Evolutionary conservation across 177 flowering plant genomes (phyloP), one percentile per base, ranked within the genome.

Genomic region (Vitis hybrid): DNA sequence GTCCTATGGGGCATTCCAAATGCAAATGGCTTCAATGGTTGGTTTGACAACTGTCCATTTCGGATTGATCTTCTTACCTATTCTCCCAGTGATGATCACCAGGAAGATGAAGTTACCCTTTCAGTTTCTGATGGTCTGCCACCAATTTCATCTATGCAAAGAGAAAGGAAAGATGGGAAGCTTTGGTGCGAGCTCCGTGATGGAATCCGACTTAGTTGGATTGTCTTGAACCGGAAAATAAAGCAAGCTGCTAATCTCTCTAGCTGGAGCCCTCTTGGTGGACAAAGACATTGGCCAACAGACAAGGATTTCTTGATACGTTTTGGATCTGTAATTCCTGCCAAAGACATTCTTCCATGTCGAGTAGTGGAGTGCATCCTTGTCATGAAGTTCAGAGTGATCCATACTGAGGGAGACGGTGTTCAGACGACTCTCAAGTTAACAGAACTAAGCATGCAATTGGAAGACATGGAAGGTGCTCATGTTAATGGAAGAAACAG

Each of bases 251-350:
- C 89, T 20, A 93, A 93, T 75, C 84, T 93, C 22, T 88, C 96
- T 53, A 91, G 98, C 75, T 91, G 94, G 96, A 79, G 84, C 74
- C 89, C 97, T 31, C 86, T 91, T 61, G 89, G 90, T 3, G 98
- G 97, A 15, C 96, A 90, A 70, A 80, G 97, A 71, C 98, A 93
- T 77, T 93, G 98, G 98, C 98, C 98, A 0, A 90, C 94, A 3
- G 94, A 91, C 52, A 85, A 79, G 64, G 97, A 91, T 77, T 93
- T 91, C 74, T 73, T 89, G 70, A 69, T 93, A 20, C 89, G 96
- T 2, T 93, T 93, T 62, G 97, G 98, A 53, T 91, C 98, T 1
- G 79, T 93, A 71, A 91, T 93, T 74, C 90, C 98, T 11, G 97
- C 98, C 26, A 91, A 86, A 68, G 89, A 89, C 65, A 87, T 93